phyloP scores from a whole-genome alignment of 495 filamentous ascomycete species.

The Aspergillus incahuasiensis region DNA sequence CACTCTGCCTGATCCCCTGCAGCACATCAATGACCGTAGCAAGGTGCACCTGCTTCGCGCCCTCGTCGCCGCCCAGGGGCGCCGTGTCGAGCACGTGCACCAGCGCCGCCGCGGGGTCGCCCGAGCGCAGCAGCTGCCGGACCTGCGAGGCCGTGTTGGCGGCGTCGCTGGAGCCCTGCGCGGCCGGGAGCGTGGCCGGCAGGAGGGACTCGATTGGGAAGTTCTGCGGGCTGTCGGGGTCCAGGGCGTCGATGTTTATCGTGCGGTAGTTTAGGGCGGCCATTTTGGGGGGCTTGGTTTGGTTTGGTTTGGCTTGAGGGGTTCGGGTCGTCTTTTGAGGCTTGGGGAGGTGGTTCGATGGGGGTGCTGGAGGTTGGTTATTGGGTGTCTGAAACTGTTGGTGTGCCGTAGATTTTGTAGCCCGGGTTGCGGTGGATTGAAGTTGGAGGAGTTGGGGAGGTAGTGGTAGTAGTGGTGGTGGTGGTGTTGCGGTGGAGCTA shows the following conservation, averaged over 20 bases:
- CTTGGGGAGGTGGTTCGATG: no score
- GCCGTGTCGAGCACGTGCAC: constrained; percentile 71
- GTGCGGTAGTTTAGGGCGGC: constrained; percentile 74
- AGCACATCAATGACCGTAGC: constrained; percentile 80
- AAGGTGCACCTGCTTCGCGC: constrained; percentile 79
- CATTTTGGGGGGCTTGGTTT: constrained; percentile 45
- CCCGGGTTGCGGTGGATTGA: neutral
- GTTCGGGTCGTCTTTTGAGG: neutral
- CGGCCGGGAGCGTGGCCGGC: constrained; percentile 56
- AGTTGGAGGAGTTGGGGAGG: neutral
- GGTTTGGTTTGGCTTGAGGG: neutral
- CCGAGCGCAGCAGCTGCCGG: constrained; percentile 76
- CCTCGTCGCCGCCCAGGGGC: constrained; percentile 65
- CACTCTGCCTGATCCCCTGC: constrained; percentile 82
- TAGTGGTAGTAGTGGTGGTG: neutral
- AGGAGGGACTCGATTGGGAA: constrained; percentile 79
- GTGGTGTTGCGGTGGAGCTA: neutral
- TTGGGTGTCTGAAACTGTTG: no score
- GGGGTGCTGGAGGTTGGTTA: no score
- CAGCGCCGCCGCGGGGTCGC: constrained; percentile 80
- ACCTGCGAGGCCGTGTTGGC: constrained; percentile 70
- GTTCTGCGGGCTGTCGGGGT: constrained; percentile 82
- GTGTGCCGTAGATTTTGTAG: neutral
- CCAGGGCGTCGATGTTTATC: constrained; percentile 86
- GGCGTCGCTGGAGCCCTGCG: constrained; percentile 65